Percentiles rank a stretch among this genome's conserved stretches.
phyloP scores from a whole-genome alignment of 768 basidiomycete genomes.

The Lactarius pseudohatsudake region DNA sequence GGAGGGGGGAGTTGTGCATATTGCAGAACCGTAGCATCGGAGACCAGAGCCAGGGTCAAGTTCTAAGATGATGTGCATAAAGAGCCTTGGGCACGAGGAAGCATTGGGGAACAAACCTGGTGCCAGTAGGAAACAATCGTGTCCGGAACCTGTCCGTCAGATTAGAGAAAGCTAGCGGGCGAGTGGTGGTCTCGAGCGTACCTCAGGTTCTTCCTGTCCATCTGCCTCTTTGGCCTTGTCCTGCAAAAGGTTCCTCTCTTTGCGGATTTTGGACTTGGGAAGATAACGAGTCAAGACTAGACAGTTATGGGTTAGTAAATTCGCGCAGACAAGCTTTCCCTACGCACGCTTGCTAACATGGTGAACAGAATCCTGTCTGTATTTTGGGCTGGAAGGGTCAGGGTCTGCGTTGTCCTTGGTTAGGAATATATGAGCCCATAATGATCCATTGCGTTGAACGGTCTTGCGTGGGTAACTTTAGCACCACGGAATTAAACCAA shows the following conservation, averaged over 20 bases:
- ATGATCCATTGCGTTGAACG: constrained; percentile 73
- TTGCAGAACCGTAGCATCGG: constrained; percentile 59
- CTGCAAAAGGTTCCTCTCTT: constrained; percentile 77
- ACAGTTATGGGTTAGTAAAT: constrained; percentile 6
- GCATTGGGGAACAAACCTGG: constrained; percentile 44
- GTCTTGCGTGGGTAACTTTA: constrained; percentile 42
- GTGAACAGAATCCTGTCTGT: constrained; percentile 57
- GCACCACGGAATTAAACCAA: background rate
- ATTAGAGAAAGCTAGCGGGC: constrained; percentile 15
- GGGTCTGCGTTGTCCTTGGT: constrained; percentile 64
- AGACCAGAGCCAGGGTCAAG: constrained; percentile 81
- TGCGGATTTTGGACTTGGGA: constrained; percentile 67
- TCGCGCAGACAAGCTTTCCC: constrained; percentile 16
- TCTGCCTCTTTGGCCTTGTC: constrained; percentile 40
- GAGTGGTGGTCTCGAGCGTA: constrained; percentile 30
- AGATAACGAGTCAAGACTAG: constrained; percentile 86
- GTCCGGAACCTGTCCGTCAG: constrained; percentile 16
- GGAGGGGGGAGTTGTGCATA: constrained; percentile 57
- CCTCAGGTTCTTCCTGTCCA: constrained; percentile 52
- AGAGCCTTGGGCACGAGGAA: background rate
- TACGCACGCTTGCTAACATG: constrained; percentile 72
- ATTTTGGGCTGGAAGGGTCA: constrained; percentile 56
- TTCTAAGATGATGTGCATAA: constrained; percentile 50
- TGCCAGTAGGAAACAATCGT: constrained; percentile 82
- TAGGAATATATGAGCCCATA: constrained; percentile 84